phyloP scores from a whole-genome alignment of 1,284 basidiomycete genomes.

The Salmacisia buchloeana region DNA sequence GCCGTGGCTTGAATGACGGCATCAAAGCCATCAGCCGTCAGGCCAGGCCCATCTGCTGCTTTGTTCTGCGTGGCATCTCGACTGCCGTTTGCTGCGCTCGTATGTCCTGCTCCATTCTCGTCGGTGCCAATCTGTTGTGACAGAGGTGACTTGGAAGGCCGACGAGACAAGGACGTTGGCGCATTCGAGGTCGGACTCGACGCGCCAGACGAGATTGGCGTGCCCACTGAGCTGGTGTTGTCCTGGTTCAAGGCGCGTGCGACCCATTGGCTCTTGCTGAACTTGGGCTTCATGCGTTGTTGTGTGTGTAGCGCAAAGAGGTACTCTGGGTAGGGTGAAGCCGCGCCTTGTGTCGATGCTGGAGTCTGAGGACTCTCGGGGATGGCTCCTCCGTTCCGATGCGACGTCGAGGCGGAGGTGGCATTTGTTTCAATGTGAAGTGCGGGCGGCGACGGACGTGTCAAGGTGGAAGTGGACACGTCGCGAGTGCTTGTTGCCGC shows the following conservation, averaged over 20 bases:
- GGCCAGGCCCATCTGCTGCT: background rate
- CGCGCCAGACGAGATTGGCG: background rate
- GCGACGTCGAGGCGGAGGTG: too few relatives aligned
- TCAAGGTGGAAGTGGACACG: too few relatives aligned
- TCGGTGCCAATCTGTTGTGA: background rate
- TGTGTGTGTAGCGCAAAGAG: constrained; percentile 39
- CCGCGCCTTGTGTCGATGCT: background rate
- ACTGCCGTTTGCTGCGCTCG: constrained; percentile 7
- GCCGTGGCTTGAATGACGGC: constrained; percentile 1
- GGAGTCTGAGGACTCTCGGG: background rate
- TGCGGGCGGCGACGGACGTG: too few relatives aligned
- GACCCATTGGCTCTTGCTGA: constrained; percentile 1
- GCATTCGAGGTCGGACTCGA: too few relatives aligned
- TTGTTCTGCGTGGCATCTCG: constrained; percentile 13
- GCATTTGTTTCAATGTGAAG: too few relatives aligned
- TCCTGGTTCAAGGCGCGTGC: background rate
- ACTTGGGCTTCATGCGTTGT: constrained; percentile 31
- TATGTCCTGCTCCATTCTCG: constrained; percentile 5
- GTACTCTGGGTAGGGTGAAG: constrained; percentile 11
- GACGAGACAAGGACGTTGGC: too few relatives aligned
- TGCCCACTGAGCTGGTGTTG: background rate
- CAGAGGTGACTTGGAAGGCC: background rate
- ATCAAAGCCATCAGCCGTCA: background rate
- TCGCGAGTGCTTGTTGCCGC: too few relatives aligned
- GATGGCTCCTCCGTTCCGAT: background rate